Percentiles rank a stretch among this genome's conserved stretches.
Conservation (phyloP, 2,329 filamentous ascomycete species). For the Metarhizium humberi region DNA sequence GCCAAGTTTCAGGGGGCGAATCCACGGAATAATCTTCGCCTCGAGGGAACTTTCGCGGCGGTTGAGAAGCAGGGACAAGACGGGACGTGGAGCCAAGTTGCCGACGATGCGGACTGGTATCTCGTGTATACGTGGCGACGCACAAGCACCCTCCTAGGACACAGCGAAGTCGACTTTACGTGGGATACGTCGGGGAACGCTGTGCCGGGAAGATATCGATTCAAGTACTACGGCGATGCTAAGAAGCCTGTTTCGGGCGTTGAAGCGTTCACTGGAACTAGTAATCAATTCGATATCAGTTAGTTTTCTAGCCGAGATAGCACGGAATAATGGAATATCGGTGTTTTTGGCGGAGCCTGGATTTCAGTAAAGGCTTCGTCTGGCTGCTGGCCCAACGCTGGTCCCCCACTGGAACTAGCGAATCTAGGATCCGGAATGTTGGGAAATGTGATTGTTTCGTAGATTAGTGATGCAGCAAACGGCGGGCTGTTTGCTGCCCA, state of each 20-base stretch:
- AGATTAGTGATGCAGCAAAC: too few species aligned
- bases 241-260: conserved; percentile 47
- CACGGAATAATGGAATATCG: too few species aligned
- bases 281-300: conserved; percentile 10
- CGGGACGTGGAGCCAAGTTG: conserved; percentile 52
- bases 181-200: conserved; percentile 56
- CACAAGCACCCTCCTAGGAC: conserved; percentile 57
- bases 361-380: too few species aligned
- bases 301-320: not conserved
- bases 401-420: too few species aligned
- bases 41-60: conserved; percentile 68
- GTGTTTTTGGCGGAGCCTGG: too few species aligned
- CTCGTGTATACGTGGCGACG: conserved; percentile 74
- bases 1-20: conserved; percentile 78
- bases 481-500: too few species aligned
- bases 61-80: conserved; percentile 52
- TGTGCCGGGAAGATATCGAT: conserved; percentile 59
- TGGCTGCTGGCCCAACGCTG: too few species aligned
- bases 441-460: too few species aligned
- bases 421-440: too few species aligned
- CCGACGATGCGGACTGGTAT: conserved; percentile 74
- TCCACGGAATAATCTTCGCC: conserved; percentile 75
- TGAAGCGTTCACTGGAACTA: conserved; percentile 13
- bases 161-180: conserved; percentile 66
- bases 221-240: conserved; percentile 77